Base-by-base conservation (phyloP, 148 eudicot genomes). In the Camellia sinensis region DNA sequence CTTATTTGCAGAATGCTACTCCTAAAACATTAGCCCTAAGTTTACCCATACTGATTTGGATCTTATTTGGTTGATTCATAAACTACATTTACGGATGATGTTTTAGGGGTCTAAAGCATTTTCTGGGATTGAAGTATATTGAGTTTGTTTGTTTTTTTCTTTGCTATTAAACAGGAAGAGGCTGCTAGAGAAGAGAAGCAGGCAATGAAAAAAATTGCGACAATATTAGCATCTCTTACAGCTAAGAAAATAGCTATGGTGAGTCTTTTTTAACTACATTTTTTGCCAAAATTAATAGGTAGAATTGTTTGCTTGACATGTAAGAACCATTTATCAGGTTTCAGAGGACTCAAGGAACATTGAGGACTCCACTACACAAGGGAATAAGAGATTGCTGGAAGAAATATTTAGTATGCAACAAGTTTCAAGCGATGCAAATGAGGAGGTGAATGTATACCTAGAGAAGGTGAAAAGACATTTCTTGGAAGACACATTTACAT, bases 311-410 rank as follows among this genome's bases (percentile, higher is more conserved):
- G 37, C 21, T 37, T 74, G 64, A 41, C 53, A 74, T 41, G 11
- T 29, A 69, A 73, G 65, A 77, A 74, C 64, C 18, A 9, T 43
- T 64, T 75, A 68, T 46, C 74, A 94, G 98, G 96, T 94, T 74
- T 92, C 91, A 13, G 84, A 89, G 50, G 90, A 89, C 65, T 76
- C 91, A 76, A 87, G 69, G 79, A 83, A 85, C 52, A 87, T 94
- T 50, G 72, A 87, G 56, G 87, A 87, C 43, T 75, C 78, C 50
- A 76, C 50, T 72, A 53, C 63, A 69, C 84, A 81, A 82, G 91
- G 85, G 79, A 84, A 83, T 54, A 82, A 81, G 83, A 67, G 21
- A 52, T 67, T 91, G 81, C 72, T 79, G 71, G 78, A 87, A 78
- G 87, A 87, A 59, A 52, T 92, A 80, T 87, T 85, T 40, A 83